These are phyloP conservation scores for Hemisphaericaspora xylofermentans DNA, from an alignment of 1,139 yeast species.

Conservation along the genomic window DNA sequence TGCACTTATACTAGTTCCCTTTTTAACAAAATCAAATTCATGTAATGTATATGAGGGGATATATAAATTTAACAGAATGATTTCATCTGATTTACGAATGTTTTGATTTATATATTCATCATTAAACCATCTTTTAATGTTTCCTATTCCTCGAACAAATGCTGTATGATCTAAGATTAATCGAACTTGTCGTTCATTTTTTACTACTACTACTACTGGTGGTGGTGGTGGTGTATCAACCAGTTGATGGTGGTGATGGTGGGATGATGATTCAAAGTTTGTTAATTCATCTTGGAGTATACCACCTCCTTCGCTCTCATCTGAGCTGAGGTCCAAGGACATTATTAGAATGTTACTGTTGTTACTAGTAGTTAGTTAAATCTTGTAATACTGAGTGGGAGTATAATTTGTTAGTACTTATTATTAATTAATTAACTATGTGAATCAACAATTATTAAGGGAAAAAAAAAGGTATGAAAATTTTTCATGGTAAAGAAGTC, in stretches of 20 bases:
- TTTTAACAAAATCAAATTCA: conserved; percentile 55
- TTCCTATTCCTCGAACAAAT: conserved; percentile 58
- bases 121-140: conserved; percentile 56
- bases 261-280: neutral
- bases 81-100: conserved; percentile 16
- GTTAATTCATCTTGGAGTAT: conserved; percentile 14
- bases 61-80: conserved; percentile 30
- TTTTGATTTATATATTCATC: conserved; percentile 32
- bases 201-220: too few relatives aligned
- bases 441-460: too few relatives aligned
- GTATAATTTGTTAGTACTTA: too few relatives aligned
- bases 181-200: conserved; percentile 12
- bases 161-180: conserved; percentile 60
- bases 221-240: neutral
- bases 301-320: conserved; percentile 7
- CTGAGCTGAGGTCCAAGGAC: conserved; percentile 12
- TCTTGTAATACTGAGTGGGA: too few relatives aligned
- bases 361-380: too few relatives aligned
- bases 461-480: too few relatives aligned
- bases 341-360: conserved; percentile 7
- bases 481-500: too few relatives aligned
- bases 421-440: too few relatives aligned
- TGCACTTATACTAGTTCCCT: conserved; percentile 54
- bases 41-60: conserved; percentile 57
- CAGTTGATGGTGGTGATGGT: neutral